Base-by-base conservation (phyloP, 2,329 filamentous ascomycete species). In the Microsporum audouinii region DNA sequence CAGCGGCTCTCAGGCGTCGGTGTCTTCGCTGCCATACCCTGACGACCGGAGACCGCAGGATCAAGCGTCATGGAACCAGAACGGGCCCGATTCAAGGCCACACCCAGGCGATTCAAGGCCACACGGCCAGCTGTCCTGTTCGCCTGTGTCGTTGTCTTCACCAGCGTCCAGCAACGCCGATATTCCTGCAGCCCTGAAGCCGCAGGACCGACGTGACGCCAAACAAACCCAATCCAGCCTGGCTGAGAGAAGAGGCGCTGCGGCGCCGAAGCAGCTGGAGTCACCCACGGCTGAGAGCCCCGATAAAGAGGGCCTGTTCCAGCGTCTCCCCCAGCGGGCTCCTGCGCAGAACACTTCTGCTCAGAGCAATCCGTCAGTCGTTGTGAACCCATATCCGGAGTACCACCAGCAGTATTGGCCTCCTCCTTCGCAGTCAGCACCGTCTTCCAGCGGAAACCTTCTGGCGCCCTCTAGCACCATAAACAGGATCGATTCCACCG, bases 241-340 rank as follows among this genome's bases (percentile, higher is more conserved):
- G 62, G 90, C 89, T 17, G 90, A 96, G 76, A 82, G 91, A 66
- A 83, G 91, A 69, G 89, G 88, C 29, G 85, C 82, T 5, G 70
- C 69, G 5, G 89, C 90, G 29, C 91, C 89, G 70, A 88, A 90
- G 56, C 79, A 96, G 57, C 88, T 90, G 61, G 90, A 91, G 64
- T 91, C 91, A 0, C 85, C 88, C 17, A 90, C 87, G 51, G 87
- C 88, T 23, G 87, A 88, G 63, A 79, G 80, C n/a, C 82, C 84
- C 29, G 88, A 94, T 64, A 87, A 86, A 68, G 86, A 90, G 60
- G 88, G 84, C n/a, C 77, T 95, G 59, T 95, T 95, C 72, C 87
- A 89, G 63, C 85, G 85, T 73, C 74, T 73, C 66, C 79, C 77
- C 67, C 77, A 76, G 65, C 71, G 74, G 61, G 63, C 63, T 57